Evolutionary conservation across 306 rosid genomes (phyloP).

Genomic region (Oemleria cerasiformis): DNA sequence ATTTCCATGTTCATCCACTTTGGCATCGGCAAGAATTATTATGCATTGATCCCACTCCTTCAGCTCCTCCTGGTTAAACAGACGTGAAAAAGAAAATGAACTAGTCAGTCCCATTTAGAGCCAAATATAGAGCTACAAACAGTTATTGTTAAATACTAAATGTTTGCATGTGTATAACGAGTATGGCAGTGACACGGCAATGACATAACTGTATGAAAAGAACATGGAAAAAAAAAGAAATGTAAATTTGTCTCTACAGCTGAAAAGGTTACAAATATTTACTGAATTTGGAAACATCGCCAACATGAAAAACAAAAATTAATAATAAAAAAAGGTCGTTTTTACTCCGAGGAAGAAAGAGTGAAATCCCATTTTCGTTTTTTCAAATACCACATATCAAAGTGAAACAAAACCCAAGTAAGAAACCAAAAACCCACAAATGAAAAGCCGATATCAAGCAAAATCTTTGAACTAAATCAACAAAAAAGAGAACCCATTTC

Average conservation of each 20-base stretch:
- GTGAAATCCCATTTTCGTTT: background rate
- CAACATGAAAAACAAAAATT: background rate
- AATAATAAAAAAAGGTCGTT: too few relatives aligned
- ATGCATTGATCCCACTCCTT: slow-evolving; percentile 98
- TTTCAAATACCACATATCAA: background rate
- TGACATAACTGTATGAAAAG: background rate
- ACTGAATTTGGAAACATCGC: background rate
- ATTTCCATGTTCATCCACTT: slow-evolving; percentile 78
- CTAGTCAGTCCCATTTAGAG: background rate
- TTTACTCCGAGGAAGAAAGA: background rate
- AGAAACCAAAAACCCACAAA: background rate
- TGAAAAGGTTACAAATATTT: background rate
- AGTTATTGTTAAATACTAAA: background rate
- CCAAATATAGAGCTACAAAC: background rate
- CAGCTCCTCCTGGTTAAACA: slow-evolving; percentile 64
- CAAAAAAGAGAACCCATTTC: background rate
- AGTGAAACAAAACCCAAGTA: background rate
- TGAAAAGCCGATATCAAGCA: background rate
- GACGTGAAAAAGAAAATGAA: background rate
- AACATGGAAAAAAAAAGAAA: background rate
- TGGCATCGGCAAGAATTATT: slow-evolving; percentile 74
- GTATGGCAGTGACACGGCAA: too few relatives aligned
- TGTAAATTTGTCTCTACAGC: background rate
- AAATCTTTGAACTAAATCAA: background rate
- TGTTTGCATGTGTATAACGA: too few relatives aligned